Percentiles rank a stretch among this genome's conserved stretches.
Conservation (phyloP, 768 basidiomycete genomes). For the Gymnopilus dilepis region DNA sequence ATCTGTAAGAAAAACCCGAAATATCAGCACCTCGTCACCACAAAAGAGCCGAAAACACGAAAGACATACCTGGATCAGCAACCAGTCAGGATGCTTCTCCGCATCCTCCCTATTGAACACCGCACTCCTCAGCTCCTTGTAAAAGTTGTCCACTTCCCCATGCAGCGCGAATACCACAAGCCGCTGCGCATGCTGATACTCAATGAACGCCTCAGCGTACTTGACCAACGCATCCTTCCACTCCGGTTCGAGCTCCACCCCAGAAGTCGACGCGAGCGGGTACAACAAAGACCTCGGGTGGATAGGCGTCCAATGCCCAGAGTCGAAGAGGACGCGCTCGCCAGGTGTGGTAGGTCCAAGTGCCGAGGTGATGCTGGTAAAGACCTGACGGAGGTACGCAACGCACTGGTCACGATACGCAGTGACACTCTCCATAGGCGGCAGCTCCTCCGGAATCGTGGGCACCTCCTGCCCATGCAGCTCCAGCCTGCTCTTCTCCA, state of each 20-base stretch:
- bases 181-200: conserved; percentile 43
- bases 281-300: conserved; percentile 37
- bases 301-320: conserved; percentile 43
- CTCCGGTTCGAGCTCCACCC: conserved; percentile 13
- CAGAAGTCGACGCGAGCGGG: conserved; percentile 32
- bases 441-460: not conserved
- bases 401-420: conserved; percentile 14
- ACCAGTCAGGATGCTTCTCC: conserved; percentile 42
- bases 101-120: conserved; percentile 20
- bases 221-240: conserved; percentile 38
- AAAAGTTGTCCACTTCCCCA: conserved; percentile 35
- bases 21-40: conserved; percentile 3
- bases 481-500: conserved; percentile 11
- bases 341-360: conserved; percentile 10
- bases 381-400: not conserved
- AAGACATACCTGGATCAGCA: conserved; percentile 45
- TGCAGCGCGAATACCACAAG: conserved; percentile 29
- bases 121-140: conserved; percentile 31
- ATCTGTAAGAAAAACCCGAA: conserved; percentile 39
- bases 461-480: conserved; percentile 8
- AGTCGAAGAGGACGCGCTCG: conserved; percentile 21
- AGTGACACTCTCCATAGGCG: not conserved
- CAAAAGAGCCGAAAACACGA: conserved; percentile 1
- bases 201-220: conserved; percentile 34
- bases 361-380: conserved; percentile 6